These are phyloP conservation scores for Pseudogymnoascus sp. DNA, from an alignment of 2,329 filamentous ascomycete genomes.

Conservation along the genomic window DNA sequence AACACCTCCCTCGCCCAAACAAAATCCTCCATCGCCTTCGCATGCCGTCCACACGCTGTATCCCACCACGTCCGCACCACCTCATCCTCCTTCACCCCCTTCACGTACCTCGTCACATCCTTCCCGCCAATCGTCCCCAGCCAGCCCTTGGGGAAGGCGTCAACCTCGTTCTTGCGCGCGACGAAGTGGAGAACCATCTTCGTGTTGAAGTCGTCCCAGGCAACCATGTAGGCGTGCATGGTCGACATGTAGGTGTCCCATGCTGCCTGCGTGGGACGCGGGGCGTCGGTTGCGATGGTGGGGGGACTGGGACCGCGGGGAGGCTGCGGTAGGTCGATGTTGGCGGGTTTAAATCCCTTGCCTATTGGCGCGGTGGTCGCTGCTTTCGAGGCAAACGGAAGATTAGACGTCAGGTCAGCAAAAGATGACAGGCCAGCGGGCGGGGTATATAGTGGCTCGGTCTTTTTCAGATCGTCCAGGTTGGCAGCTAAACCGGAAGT, in stretches of 20 bases:
- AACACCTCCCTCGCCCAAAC: constrained; percentile 38
- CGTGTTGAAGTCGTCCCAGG: constrained; percentile 43
- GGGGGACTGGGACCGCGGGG: constrained; percentile 44
- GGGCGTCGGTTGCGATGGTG: constrained; percentile 33
- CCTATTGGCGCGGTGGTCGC: constrained; percentile 33
- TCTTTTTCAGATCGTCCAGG: constrained; percentile 47
- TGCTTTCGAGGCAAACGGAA: constrained; percentile 48
- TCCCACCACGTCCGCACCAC: constrained; percentile 53
- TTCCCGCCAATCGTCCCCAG: constrained; percentile 36
- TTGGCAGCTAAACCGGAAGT: constrained; percentile 24
- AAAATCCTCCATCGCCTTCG: constrained; percentile 49
- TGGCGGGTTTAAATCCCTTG: constrained; percentile 36
- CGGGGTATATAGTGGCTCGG: constrained; percentile 44
- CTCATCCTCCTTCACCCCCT: constrained; percentile 55
- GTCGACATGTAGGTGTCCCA: constrained; percentile 45
- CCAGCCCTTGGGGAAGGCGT: constrained; percentile 19
- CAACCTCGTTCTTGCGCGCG: constrained; percentile 39
- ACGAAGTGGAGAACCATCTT: constrained; percentile 48
- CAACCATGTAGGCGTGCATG: constrained; percentile 45
- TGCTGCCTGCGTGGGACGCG: constrained; percentile 34
- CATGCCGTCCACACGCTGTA: constrained; percentile 50
- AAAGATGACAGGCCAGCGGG: constrained; percentile 43
- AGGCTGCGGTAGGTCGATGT: constrained; percentile 18
- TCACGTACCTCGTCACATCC: constrained; percentile 49
- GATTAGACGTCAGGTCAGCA: constrained; percentile 44